Percentiles rank a stretch among this genome's conserved stretches.
Evolutionary conservation across 768 basidiomycete species (phyloP).

Genomic region (Phanerochaete sordida): DNA sequence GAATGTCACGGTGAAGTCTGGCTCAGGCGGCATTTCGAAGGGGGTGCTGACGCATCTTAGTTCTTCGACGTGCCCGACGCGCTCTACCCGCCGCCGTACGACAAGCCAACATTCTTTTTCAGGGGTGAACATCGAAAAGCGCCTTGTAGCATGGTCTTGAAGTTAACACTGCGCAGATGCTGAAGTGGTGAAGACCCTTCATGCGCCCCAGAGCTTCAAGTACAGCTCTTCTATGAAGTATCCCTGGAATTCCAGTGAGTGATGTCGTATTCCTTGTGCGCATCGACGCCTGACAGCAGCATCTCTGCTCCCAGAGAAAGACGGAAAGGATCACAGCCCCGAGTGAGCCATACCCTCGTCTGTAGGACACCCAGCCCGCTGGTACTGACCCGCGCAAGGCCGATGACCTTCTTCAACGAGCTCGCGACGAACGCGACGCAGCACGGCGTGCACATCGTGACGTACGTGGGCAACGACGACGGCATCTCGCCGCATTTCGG

Average conservation of each 20-base stretch:
- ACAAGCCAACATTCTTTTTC: slow-evolving; percentile 54
- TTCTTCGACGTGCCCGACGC: slow-evolving; percentile 26
- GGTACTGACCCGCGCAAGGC: slow-evolving; percentile 31
- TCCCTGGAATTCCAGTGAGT: slow-evolving; percentile 2
- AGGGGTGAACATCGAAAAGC: slow-evolving; percentile 42
- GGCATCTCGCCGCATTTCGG: slow-evolving; percentile 58
- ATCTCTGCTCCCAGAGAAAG: no score
- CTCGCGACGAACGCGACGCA: slow-evolving; percentile 61
- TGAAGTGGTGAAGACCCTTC: slow-evolving; percentile 41
- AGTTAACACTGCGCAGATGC: neutral
- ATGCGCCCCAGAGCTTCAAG: slow-evolving; percentile 60
- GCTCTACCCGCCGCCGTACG: slow-evolving; percentile 44
- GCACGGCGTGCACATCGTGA: slow-evolving; percentile 46
- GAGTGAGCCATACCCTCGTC: no score
- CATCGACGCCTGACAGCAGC: neutral
- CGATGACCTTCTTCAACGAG: slow-evolving; percentile 61
- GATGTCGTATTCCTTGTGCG: neutral
- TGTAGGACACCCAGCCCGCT: no score
- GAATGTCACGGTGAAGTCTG: no score
- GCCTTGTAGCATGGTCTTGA: no score
- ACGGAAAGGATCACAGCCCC: no score
- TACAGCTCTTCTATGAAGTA: slow-evolving; percentile 27
- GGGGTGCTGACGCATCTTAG: slow-evolving; percentile 7
- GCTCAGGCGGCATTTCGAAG: neutral
- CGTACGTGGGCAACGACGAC: slow-evolving; percentile 74